Evolutionary conservation across 306 rosid species (phyloP).

Genomic region (Vigna hirtella): DNA sequence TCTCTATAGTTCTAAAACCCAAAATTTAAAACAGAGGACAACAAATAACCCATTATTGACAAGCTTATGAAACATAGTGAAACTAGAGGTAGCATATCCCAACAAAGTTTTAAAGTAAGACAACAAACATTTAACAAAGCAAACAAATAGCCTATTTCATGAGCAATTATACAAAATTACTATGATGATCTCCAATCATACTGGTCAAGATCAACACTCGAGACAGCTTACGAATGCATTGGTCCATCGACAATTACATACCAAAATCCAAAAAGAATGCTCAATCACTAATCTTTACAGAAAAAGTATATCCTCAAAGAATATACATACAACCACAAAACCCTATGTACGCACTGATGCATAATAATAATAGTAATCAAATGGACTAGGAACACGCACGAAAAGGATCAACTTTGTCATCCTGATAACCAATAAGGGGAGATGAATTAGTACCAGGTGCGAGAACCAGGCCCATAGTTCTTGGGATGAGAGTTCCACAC

Average conservation of each 20-base stretch:
- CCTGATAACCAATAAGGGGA: background rate
- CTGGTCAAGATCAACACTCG: background rate
- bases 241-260: too few species aligned
- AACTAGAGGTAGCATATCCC: background rate
- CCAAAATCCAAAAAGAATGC: background rate
- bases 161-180: background rate
- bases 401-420: background rate
- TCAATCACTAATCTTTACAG: background rate
- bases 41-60: background rate
- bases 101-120: background rate
- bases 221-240: background rate
- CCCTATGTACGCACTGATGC: background rate
- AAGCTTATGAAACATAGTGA: background rate
- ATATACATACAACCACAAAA: background rate
- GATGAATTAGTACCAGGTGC: conserved; percentile 68
- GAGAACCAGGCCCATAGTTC: conserved; percentile 93
- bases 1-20: background rate
- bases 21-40: background rate
- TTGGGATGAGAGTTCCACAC: conserved; percentile 96
- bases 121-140: background rate
- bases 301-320: background rate
- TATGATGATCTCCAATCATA: background rate
- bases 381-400: background rate
- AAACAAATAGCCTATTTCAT: background rate
- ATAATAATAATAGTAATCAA: background rate